Evolutionary conservation across 2,329 filamentous ascomycete genomes (phyloP).

Genomic region (Thelonectria discophora): DNA sequence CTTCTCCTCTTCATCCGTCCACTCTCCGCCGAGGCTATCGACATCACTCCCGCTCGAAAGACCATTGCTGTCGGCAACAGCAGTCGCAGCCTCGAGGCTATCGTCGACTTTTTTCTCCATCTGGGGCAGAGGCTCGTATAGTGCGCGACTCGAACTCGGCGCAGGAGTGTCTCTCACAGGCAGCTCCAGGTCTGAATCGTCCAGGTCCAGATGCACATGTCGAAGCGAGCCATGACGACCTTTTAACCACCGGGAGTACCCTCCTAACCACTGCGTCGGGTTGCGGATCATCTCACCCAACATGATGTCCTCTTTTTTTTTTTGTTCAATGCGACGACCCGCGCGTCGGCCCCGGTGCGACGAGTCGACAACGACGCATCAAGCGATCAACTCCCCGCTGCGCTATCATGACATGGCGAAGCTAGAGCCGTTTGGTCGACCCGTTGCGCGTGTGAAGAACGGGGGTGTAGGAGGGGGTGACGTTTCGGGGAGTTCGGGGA

Average conservation of each 20-base stretch:
- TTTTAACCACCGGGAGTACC: constrained; percentile 18
- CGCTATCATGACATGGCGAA: constrained; percentile 4
- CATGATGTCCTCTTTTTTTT: background rate
- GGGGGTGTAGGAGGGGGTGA: background rate
- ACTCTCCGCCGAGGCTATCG: constrained; percentile 36
- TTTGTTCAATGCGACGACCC: constrained; percentile 21
- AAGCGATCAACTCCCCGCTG: background rate
- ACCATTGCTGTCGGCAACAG: constrained; percentile 13
- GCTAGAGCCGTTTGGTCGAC: background rate
- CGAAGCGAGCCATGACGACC: background rate
- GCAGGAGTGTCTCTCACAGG: background rate
- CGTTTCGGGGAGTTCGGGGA: constrained; percentile 19
- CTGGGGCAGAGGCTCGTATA: constrained; percentile 14
- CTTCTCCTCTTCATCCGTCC: constrained; percentile 43
- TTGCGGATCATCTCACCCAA: constrained; percentile 8
- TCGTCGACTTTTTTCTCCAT: constrained; percentile 33
- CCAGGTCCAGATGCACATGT: background rate
- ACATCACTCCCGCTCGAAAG: constrained; percentile 23
- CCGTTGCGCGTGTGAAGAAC: constrained; percentile 1
- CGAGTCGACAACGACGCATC: background rate
- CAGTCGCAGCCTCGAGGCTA: constrained; percentile 21
- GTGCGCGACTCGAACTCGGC: background rate
- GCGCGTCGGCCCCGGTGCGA: background rate
- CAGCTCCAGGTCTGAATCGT: constrained; percentile 4
- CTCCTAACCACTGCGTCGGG: background rate